A percentile compares a stretch with the other conserved stretches of the same genome.
phyloP scores from a whole-genome alignment of 2,329 filamentous ascomycete species.

The Clathrospora elynae region DNA sequence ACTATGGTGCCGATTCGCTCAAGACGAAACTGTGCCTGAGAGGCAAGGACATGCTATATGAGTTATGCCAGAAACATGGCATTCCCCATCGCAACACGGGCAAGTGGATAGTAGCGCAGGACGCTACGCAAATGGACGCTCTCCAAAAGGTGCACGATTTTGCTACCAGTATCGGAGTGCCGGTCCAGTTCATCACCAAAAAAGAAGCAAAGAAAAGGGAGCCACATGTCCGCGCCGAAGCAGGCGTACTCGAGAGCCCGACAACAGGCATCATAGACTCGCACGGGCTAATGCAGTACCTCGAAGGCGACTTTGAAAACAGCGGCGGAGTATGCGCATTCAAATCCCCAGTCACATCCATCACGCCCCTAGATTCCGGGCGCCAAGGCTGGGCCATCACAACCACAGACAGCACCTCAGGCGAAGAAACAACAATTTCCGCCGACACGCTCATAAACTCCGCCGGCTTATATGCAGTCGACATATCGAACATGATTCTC shows the following conservation, averaged over 20 bases:
- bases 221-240: slow-evolving; percentile 73
- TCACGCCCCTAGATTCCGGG: slow-evolving; percentile 62
- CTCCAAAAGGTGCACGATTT: slow-evolving; percentile 63
- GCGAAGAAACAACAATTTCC: slow-evolving; percentile 65
- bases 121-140: slow-evolving; percentile 68
- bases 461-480: slow-evolving; percentile 78
- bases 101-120: slow-evolving; percentile 96
- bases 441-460: slow-evolving; percentile 81
- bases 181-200: slow-evolving; percentile 69
- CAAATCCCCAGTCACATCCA: slow-evolving; percentile 65
- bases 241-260: slow-evolving; percentile 79
- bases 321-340: slow-evolving; percentile 75
- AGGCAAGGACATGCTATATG: slow-evolving; percentile 79
- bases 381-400: slow-evolving; percentile 71
- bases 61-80: slow-evolving; percentile 68
- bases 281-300: slow-evolving; percentile 79
- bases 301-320: slow-evolving; percentile 78
- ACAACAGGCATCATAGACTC: slow-evolving; percentile 90
- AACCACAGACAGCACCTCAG: slow-evolving; percentile 44
- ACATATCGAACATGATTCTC: slow-evolving; percentile 81
- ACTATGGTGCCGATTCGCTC: slow-evolving; percentile 76
- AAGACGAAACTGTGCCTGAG: slow-evolving; percentile 84
- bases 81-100: slow-evolving; percentile 77
- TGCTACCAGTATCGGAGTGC: slow-evolving; percentile 63
- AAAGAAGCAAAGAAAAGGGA: slow-evolving; percentile 69